phyloP scores from a whole-genome alignment of 2,329 filamentous ascomycete species.

The Penicillium fuscoglaucum region DNA sequence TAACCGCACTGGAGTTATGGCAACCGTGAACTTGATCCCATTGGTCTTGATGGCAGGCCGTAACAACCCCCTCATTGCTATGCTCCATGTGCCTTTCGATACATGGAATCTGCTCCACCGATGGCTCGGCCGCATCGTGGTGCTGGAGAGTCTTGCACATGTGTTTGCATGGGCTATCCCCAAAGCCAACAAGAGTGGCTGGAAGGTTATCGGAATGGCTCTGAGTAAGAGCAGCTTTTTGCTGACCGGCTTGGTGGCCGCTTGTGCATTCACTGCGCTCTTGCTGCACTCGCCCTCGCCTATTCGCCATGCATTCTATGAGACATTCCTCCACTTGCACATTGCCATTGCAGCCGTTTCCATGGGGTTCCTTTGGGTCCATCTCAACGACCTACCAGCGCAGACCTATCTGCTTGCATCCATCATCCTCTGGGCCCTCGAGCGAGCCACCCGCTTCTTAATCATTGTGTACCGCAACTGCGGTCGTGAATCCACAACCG shows the following conservation, averaged over 20 bases:
- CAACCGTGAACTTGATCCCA: slow-evolving; percentile 47
- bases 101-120: slow-evolving; percentile 65
- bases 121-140: slow-evolving; percentile 73
- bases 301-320: slow-evolving; percentile 88
- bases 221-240: slow-evolving; percentile 39
- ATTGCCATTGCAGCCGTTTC: slow-evolving; percentile 70
- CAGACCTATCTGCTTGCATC: slow-evolving; percentile 73
- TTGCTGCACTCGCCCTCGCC: slow-evolving; percentile 68
- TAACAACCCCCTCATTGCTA: slow-evolving; percentile 46
- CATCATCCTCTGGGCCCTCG: slow-evolving; percentile 73
- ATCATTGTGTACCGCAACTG: slow-evolving; percentile 67
- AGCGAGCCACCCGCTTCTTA: slow-evolving; percentile 65
- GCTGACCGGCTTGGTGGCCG: slow-evolving; percentile 45
- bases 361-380: slow-evolving; percentile 74
- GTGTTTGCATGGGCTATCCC: slow-evolving; percentile 73
- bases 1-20: slow-evolving; percentile 46
- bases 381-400: slow-evolving; percentile 70
- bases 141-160: slow-evolving; percentile 69
- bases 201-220: slow-evolving; percentile 34
- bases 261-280: slow-evolving; percentile 64
- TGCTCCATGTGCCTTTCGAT: slow-evolving; percentile 47
- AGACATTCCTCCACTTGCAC: slow-evolving; percentile 86
- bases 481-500: slow-evolving; percentile 59
- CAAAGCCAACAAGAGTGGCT: slow-evolving; percentile 52
- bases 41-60: slow-evolving; percentile 45